phyloP scores from a whole-genome alignment of 2,329 filamentous ascomycete genomes.

The Diplocarpon mali region DNA sequence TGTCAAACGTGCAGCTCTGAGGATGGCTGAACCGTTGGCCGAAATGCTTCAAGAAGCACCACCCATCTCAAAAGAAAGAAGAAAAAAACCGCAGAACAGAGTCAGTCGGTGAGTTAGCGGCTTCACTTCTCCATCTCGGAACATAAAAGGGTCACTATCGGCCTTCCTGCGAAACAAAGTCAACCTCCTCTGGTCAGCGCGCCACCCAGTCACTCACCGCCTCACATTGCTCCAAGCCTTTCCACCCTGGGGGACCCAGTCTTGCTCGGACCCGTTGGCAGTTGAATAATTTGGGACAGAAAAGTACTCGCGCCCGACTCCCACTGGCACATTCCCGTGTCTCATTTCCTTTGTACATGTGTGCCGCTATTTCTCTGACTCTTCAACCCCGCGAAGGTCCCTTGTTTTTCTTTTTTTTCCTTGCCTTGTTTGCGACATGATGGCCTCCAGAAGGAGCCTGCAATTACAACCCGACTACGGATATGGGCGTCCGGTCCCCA shows the following conservation, averaged over 20 bases:
- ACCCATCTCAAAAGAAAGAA: constrained; percentile 14
- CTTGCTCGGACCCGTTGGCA: constrained; percentile 11
- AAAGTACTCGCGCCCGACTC: constrained; percentile 10
- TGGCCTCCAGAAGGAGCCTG: constrained; percentile 26
- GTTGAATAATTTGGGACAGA: constrained; percentile 9
- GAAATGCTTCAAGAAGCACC: constrained; percentile 9
- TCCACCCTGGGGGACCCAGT: constrained; percentile 14
- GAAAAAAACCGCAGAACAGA: too few species aligned
- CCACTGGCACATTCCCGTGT: constrained; percentile 7
- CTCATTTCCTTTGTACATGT: constrained; percentile 19
- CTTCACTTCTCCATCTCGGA: constrained; percentile 14
- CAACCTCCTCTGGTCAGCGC: constrained; percentile 13
- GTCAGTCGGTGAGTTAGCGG: constrained; percentile 20
- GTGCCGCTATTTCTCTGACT: constrained; percentile 19
- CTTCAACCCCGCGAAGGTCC: constrained; percentile 12
- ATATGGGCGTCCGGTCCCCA: constrained; percentile 20
- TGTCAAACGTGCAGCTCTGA: constrained; percentile 16
- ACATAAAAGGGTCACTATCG: constrained; percentile 10
- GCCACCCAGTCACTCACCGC: constrained; percentile 14
- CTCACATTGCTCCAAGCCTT: constrained; percentile 10
- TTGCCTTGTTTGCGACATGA: constrained; percentile 19
- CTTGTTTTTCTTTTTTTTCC: too few species aligned
- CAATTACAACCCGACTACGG: constrained; percentile 25
- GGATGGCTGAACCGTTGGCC: constrained; percentile 7
- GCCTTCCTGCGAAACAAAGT: constrained; percentile 4